Conservation (phyloP, 371 early-diverging fungal species). For the Mortierella sp. region DNA sequence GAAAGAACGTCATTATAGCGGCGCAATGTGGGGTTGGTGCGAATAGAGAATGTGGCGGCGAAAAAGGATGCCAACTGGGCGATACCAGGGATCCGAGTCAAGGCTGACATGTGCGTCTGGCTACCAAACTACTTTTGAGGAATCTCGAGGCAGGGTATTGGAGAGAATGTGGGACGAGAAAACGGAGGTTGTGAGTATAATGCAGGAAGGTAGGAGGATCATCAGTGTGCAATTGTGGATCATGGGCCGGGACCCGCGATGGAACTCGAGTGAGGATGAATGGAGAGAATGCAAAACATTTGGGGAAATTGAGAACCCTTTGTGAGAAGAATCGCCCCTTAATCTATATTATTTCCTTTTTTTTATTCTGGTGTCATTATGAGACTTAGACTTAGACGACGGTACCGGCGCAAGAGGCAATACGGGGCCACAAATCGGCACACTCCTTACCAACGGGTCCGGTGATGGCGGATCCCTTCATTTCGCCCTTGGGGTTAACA, state of each 20-base stretch:
- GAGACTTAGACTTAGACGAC: constrained; percentile 78
- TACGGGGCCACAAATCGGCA: constrained; percentile 99
- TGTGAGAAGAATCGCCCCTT: neutral
- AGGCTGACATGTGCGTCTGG: constrained; percentile 26
- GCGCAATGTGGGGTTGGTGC: constrained; percentile 37
- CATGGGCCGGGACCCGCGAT: constrained; percentile 17
- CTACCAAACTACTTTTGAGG: neutral
- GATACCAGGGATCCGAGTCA: constrained; percentile 50
- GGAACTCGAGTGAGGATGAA: constrained; percentile 12
- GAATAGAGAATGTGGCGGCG: constrained; percentile 39
- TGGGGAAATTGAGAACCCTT: neutral
- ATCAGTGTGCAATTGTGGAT: constrained; percentile 7
- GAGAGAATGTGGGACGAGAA: neutral
- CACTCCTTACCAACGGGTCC: constrained; percentile 99
- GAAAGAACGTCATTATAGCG: constrained; percentile 45
- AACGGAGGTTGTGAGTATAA: neutral
- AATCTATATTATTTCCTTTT: constrained; percentile 2
- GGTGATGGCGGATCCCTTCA: constrained; percentile 99
- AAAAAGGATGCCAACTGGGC: constrained; percentile 28
- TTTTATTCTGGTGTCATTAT: too few species aligned
- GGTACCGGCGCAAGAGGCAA: constrained; percentile 97
- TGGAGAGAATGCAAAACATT: neutral
- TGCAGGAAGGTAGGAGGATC: neutral
- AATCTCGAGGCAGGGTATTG: neutral
- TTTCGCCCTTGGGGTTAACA: constrained; percentile 99